Conservation (phyloP, 441 rosid species). For the Eutrema salsugineum region DNA sequence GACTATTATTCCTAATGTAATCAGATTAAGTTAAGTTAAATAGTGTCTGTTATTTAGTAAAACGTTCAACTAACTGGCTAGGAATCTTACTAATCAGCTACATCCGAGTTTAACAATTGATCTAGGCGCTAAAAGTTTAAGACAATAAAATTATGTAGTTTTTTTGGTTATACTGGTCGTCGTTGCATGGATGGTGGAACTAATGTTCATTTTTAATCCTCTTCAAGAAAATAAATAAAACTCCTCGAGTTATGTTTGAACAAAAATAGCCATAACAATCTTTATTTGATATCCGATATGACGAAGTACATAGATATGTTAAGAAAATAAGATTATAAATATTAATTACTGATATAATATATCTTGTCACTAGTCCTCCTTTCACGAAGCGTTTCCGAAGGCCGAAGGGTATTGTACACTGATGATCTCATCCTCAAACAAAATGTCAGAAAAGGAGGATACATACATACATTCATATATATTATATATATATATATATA, state of each 20-base stretch:
- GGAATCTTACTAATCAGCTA: neutral
- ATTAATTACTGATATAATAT: neutral
- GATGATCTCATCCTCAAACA: slow-evolving; percentile 29
- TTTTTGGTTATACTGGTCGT: neutral
- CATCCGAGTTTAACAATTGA: neutral
- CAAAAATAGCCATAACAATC: neutral
- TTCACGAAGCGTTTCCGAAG: slow-evolving; percentile 18
- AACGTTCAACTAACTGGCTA: neutral
- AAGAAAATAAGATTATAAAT: slow-evolving; percentile 1
- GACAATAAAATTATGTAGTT: neutral
- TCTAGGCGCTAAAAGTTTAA: neutral
- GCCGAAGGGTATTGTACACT: slow-evolving; percentile 26
- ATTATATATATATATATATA: neutral
- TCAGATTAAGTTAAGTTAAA: neutral
- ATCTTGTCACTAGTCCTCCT: slow-evolving; percentile 11
- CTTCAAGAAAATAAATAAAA: neutral
- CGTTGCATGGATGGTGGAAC: neutral
- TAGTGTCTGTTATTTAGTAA: neutral
- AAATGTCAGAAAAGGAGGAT: slow-evolving; percentile 26
- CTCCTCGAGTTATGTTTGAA: neutral
- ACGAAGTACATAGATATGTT: slow-evolving; percentile 12
- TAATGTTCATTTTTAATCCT: neutral
- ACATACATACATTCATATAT: neutral
- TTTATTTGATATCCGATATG: slow-evolving; percentile 17
- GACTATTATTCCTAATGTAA: neutral